phyloP scores from a whole-genome alignment of 2,329 filamentous ascomycete species.

The Niveomyces coronatus region DNA sequence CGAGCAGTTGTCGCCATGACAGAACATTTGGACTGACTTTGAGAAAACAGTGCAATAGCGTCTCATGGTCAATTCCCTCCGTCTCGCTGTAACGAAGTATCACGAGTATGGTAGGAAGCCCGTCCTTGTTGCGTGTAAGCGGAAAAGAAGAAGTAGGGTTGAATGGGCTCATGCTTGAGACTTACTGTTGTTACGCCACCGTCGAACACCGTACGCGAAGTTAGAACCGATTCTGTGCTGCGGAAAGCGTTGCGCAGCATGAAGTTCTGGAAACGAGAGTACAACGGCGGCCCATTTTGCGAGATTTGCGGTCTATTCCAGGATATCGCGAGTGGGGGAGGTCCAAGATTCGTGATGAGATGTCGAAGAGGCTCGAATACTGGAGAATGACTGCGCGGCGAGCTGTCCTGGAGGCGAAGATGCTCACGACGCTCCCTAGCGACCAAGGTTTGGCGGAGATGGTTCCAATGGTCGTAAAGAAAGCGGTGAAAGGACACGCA shows the following conservation, averaged over 20 bases:
- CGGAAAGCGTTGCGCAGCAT: conserved; percentile 61
- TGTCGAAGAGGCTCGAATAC: conserved; percentile 50
- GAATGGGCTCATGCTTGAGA: background rate
- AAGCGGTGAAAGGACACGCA: conserved; percentile 59
- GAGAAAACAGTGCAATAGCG: conserved; percentile 56
- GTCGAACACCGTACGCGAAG: conserved; percentile 57
- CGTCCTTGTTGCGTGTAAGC: conserved; percentile 42
- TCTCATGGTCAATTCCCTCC: conserved; percentile 55
- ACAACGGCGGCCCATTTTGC: conserved; percentile 50
- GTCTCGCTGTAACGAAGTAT: conserved; percentile 58
- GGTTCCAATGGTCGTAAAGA: conserved; percentile 62
- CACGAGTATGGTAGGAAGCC: conserved; percentile 57
- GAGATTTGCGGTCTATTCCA: conserved; percentile 61
- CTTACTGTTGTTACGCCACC: conserved; percentile 57
- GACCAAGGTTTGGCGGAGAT: conserved; percentile 53
- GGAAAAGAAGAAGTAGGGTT: conserved; percentile 9
- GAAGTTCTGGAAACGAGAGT: conserved; percentile 61
- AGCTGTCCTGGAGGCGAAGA: conserved; percentile 43
- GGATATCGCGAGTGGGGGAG: conserved; percentile 56
- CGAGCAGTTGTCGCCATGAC: too few relatives aligned
- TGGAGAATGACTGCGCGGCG: conserved; percentile 40
- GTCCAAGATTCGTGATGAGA: conserved; percentile 55
- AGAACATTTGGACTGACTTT: conserved; percentile 34
- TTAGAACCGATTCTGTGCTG: conserved; percentile 53
- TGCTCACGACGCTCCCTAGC: conserved; percentile 48